A percentile compares a stretch with the other conserved stretches of the same genome.
These are phyloP conservation scores for Penicillium aurantiogriseum DNA, from an alignment of 2,329 filamentous ascomycete species.

Conservation along the genomic window DNA sequence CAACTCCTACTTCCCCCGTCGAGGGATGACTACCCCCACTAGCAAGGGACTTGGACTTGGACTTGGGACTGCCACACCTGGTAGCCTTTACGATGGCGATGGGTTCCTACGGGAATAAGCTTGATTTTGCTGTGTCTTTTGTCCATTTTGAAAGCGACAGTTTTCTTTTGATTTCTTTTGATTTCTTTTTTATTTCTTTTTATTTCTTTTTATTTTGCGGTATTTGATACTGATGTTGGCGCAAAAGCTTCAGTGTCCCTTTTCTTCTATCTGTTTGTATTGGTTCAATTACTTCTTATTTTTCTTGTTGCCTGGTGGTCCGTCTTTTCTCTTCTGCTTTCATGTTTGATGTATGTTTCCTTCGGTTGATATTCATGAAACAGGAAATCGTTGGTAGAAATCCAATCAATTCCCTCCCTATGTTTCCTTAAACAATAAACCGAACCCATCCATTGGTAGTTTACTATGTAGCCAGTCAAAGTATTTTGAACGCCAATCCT, in stretches of 20 bases:
- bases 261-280: neutral
- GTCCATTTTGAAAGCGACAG: neutral
- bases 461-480: neutral
- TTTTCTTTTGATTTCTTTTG: neutral
- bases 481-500: slow-evolving; percentile 1
- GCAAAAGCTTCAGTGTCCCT: neutral
- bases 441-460: neutral
- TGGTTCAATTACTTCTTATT: neutral
- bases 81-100: slow-evolving; percentile 48
- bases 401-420: slow-evolving; percentile 3
- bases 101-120: slow-evolving; percentile 39
- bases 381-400: slow-evolving; percentile 24
- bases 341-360: slow-evolving; percentile 10
- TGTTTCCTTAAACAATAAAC: neutral
- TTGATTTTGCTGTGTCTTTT: slow-evolving; percentile 1
- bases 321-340: neutral
- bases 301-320: slow-evolving; percentile 7
- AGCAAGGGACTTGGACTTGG: slow-evolving; percentile 31
- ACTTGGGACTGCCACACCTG: slow-evolving; percentile 40
- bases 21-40: slow-evolving; percentile 29
- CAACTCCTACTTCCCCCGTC: slow-evolving; percentile 19
- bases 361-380: slow-evolving; percentile 14
- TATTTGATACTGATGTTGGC: neutral
- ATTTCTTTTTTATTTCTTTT: neutral
- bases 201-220: neutral